Evolutionary conservation across 148 eudicot species (phyloP), one percentile per base, ranked within the genome.

Genomic region (Pouteria glomerata): DNA sequence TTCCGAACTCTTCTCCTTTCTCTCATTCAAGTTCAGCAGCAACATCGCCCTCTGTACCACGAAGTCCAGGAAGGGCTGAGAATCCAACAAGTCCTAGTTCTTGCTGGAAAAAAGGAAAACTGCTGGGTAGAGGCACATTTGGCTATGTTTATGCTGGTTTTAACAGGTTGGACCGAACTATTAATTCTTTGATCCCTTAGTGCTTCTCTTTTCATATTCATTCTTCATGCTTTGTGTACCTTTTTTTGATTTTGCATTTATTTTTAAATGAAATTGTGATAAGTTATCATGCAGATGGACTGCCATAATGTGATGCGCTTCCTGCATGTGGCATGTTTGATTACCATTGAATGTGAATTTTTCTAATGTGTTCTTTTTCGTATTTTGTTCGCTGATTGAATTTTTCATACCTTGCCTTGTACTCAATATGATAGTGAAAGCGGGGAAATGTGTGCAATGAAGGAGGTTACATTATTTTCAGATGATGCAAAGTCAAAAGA

Each of bases 401-500:
- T 19, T 57, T 39, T 4, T 39, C 44, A 26, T 35, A 31, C 35
- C 29, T 63, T 53, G 16, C 70, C 41, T 63, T 42, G 24, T 47
- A 24, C 19, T 64, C 41, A 21, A 12, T 68, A 27, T 48, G 63
- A 51, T 73, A 95, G 99, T 83, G 99, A 90, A 69, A 91, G 86
- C 39, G 99, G 99, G 48, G 96, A 95, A 84, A 95, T 95, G 99
- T 95, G 99, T 85, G 99, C 99, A 63, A 95, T 95, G 94, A 95
- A 91, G 85, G 99, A 91, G 86, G 99, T 95, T 62, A 95, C 96
- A 19, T 82, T 95, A 69, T 89, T 95, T 70, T 81, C 92, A 30
- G 99, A 95, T 77, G 99, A 95, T 78, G 82, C 92, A 18, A 91
- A 89, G 82, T 95, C 99, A 37, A 95, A 83, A 84, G 99, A 95